Evolutionary conservation across 2,329 filamentous ascomycete genomes (phyloP), one percentile per base, ranked within the genome.

Genomic region (Kalaharituber pfeilii): DNA sequence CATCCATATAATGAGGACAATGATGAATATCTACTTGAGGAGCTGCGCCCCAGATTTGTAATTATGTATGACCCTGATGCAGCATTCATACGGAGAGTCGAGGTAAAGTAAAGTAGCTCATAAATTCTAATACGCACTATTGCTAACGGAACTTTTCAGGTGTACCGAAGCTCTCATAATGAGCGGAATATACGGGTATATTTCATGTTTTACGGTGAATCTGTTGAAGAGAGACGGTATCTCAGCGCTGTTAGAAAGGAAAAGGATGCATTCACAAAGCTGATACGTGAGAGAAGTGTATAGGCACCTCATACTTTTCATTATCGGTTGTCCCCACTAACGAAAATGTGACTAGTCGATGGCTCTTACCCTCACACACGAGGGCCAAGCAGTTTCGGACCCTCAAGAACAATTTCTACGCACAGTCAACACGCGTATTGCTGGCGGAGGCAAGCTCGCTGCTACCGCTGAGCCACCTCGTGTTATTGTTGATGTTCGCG

Each of bases 41-140:
- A 98, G 69, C 75, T 91, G 55, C 87, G 85, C 65, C 91, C 91
- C 29, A 81, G 85, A 57, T 95, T 95, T 68, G 86, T 98, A 56
- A 84, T 98, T 70, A 96, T 98, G 91, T 98, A 95, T 68, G 91
- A 96, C 66, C 89, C 91, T 1, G 87, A 96, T 61, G 80, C 89
- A 2, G 81, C 89, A 2, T 98, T 98, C 67, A 94, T 96, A 64
- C 80, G 91, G 13, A 77, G 89, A 33, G 83, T 98, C 20, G 91
- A 98, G 53, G 62, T 63, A 53, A 49, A 50, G 42, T 54, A 49
- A 11, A 7, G 13, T 7, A 13, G 25, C 27, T 18, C 15, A 28
- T n/a, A 49, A 39, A 25, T 20, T 25, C n/a, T 18, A 18, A 25
- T 22, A 45, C 26, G 13, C n/a, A 36, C 30, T 36, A 36, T 9